These are phyloP conservation scores for Elsinoe arachidis DNA, from an alignment of 2,329 filamentous ascomycete species.

Conservation along the genomic window DNA sequence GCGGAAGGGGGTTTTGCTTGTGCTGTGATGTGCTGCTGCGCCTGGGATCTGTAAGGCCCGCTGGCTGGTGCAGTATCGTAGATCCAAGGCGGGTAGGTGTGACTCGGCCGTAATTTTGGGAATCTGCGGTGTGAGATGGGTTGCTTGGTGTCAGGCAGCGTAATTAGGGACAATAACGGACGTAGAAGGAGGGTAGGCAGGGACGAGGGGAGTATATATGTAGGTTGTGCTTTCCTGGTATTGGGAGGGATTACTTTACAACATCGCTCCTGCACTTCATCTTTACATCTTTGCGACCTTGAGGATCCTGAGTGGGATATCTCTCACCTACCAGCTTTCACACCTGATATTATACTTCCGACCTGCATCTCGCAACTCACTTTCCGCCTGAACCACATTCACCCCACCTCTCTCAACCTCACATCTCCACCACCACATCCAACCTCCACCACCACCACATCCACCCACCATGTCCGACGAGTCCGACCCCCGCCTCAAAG, in stretches of 20 bases:
- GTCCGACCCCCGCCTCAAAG: neutral
- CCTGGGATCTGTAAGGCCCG: no score
- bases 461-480: neutral
- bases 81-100: neutral
- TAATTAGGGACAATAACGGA: neutral
- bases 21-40: no score
- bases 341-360: neutral
- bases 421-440: neutral
- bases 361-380: neutral
- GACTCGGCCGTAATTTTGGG: constrained; percentile 2
- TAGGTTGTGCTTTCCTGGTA: neutral
- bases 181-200: neutral
- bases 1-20: no score
- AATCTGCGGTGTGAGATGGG: no score
- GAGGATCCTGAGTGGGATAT: no score
- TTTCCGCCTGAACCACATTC: neutral
- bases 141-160: neutral
- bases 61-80: neutral
- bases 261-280: neutral
- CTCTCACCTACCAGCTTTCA: neutral
- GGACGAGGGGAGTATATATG: neutral
- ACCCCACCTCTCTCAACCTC: no score
- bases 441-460: neutral
- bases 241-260: neutral
- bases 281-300: no score